These are phyloP conservation scores for Anethum foeniculum DNA, from an alignment of 140 eudicot genomes.

Conservation along the genomic window DNA sequence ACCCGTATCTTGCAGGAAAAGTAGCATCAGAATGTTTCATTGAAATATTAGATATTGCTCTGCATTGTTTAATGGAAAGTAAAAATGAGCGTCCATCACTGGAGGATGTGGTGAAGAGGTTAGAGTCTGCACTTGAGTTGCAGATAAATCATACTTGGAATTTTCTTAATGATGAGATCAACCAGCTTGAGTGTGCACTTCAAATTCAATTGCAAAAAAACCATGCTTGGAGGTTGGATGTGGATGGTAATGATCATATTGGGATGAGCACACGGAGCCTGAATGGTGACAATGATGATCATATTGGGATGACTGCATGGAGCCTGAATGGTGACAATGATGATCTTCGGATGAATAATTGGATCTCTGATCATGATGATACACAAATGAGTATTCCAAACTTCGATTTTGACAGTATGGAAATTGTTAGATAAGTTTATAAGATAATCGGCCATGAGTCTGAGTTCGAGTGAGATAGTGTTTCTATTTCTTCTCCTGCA, in stretches of 20 bases:
- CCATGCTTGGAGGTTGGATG: background rate
- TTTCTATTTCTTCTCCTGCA: too few species aligned
- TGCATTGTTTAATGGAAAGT: background rate
- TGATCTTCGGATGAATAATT: background rate
- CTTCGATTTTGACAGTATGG: background rate
- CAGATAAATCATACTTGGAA: background rate
- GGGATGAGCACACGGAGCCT: background rate
- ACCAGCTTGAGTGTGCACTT: constrained; percentile 12
- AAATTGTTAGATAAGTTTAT: background rate
- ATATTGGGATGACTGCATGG: background rate
- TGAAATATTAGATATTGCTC: constrained; percentile 20
- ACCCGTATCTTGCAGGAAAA: background rate
- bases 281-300: background rate
- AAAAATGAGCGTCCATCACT: background rate
- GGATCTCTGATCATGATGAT: background rate
- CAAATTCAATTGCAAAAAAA: background rate
- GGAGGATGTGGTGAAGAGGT: background rate
- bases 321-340: background rate
- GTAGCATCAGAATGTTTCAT: constrained; percentile 4
- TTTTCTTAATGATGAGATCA: constrained; percentile 13
- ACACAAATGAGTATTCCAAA: background rate
- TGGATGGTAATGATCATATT: background rate
- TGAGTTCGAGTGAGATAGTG: too few species aligned
- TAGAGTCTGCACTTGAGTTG: background rate
- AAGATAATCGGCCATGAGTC: background rate